Conservation (phyloP, 345 rosid genomes). For the Pugionium cornutum region DNA sequence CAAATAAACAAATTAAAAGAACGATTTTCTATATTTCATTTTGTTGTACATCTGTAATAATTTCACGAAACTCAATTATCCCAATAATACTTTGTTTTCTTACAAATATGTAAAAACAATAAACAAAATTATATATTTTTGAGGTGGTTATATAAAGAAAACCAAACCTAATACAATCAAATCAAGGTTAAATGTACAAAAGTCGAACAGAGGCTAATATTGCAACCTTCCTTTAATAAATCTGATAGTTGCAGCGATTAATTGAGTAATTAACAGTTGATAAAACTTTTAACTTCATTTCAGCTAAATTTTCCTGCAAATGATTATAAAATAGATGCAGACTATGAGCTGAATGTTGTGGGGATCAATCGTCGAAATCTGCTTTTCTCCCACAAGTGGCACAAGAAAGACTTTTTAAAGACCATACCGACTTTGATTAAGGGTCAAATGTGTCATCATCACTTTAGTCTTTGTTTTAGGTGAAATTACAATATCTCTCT, state of each 20-base stretch:
- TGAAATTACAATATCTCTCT: not conserved
- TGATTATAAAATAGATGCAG: not conserved
- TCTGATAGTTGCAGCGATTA: not conserved
- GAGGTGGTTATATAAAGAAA: no score
- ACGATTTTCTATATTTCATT: no score
- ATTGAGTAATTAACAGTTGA: not conserved
- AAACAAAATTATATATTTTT: no score
- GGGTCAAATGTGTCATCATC: constrained; percentile 4
- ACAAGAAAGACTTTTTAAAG: not conserved
- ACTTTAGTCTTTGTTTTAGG: constrained; percentile 6
- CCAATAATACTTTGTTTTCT: no score
- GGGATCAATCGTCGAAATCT: constrained; percentile 13
- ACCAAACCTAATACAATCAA: no score
- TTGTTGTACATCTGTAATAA: no score
- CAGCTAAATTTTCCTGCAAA: not conserved
- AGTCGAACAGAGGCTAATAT: no score
- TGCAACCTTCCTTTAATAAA: not conserved
- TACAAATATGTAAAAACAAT: no score
- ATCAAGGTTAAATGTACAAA: no score
- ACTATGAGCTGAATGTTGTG: constrained; percentile 14
- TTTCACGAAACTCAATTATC: no score
- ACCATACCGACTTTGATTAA: not conserved
- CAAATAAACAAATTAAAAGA: no score
- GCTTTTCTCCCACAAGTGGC: constrained; percentile 2
- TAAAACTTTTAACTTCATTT: not conserved